A percentile compares a stretch with the other conserved stretches of the same genome.
Conservation (phyloP, 2,329 filamentous ascomycete species). For the Ampelomyces quisqualis region DNA sequence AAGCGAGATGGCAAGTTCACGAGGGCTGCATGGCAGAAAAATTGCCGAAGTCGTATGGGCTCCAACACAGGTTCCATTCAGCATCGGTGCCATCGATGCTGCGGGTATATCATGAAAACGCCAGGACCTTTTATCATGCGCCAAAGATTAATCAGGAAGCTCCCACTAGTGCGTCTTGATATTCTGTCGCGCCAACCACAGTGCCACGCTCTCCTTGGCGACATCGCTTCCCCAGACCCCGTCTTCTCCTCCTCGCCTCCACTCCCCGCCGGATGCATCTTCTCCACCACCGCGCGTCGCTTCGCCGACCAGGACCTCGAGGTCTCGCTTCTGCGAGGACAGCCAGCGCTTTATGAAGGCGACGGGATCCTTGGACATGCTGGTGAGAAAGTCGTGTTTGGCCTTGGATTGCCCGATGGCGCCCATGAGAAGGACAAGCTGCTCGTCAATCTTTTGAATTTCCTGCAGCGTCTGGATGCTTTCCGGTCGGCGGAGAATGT, state of each 20-base stretch:
- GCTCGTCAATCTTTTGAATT: slow-evolving; percentile 76
- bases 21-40: too few species aligned
- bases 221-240: slow-evolving; percentile 64
- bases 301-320: slow-evolving; percentile 86
- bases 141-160: neutral
- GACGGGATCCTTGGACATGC: slow-evolving; percentile 76
- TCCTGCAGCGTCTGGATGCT: slow-evolving; percentile 69
- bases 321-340: slow-evolving; percentile 83
- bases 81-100: slow-evolving; percentile 1
- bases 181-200: slow-evolving; percentile 55
- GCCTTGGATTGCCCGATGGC: slow-evolving; percentile 82
- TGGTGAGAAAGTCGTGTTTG: slow-evolving; percentile 83
- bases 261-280: slow-evolving; percentile 63
- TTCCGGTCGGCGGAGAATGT: slow-evolving; percentile 48
- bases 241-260: slow-evolving; percentile 63
- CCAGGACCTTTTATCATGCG: neutral
- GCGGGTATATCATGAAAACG: slow-evolving; percentile 5
- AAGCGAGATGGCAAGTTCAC: too few species aligned
- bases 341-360: slow-evolving; percentile 86
- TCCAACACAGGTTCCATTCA: neutral
- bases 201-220: slow-evolving; percentile 62
- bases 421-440: slow-evolving; percentile 79
- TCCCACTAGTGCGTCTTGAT: slow-evolving; percentile 32
- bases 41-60: too few species aligned
- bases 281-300: slow-evolving; percentile 59